Conservation (phyloP, 495 filamentous ascomycete genomes). For the Parmelia sp. region DNA sequence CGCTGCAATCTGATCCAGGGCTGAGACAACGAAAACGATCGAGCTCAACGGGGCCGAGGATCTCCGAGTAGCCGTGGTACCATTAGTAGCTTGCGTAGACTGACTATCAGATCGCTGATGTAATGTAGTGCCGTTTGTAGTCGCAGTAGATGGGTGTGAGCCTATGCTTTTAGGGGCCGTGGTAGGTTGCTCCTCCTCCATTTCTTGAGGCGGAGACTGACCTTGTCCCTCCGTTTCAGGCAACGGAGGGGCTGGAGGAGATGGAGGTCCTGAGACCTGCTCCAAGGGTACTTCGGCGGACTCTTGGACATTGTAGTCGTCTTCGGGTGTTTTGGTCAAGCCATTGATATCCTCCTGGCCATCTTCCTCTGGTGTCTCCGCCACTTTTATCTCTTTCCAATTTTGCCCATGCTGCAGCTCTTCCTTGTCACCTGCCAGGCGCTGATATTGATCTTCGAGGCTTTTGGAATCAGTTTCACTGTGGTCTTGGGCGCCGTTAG, state of each 20-base stretch:
- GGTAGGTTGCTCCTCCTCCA: constrained; percentile 17
- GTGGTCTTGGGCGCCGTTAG: not conserved
- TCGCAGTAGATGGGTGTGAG: constrained; percentile 9
- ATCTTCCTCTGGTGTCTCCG: constrained; percentile 13
- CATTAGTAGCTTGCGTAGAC: constrained; percentile 50
- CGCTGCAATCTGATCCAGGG: constrained; percentile 80
- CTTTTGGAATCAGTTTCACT: not conserved
- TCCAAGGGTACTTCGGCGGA: not conserved
- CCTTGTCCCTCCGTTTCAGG: not conserved
- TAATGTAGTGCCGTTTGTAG: constrained; percentile 18
- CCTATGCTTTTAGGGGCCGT: constrained; percentile 11
- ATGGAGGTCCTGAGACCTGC: not conserved
- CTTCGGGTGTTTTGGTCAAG: not conserved
- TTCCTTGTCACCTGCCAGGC: constrained; percentile 25
- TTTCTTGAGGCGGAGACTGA: constrained; percentile 18
- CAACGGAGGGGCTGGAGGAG: constrained; percentile 17
- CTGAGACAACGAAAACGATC: constrained; percentile 87
- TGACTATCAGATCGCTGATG: constrained; percentile 52
- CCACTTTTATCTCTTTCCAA: constrained; percentile 28
- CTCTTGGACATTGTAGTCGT: not conserved
- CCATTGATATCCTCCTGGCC: constrained; percentile 9
- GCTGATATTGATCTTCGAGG: constrained; percentile 14
- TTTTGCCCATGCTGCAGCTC: constrained; percentile 22
- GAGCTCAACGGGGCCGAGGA: constrained; percentile 67
- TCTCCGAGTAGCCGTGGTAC: constrained; percentile 45